Evolutionary conservation across 495 filamentous ascomycete genomes (phyloP), one percentile per base, ranked within the genome.

Genomic region (Cenococcum geophilum): DNA sequence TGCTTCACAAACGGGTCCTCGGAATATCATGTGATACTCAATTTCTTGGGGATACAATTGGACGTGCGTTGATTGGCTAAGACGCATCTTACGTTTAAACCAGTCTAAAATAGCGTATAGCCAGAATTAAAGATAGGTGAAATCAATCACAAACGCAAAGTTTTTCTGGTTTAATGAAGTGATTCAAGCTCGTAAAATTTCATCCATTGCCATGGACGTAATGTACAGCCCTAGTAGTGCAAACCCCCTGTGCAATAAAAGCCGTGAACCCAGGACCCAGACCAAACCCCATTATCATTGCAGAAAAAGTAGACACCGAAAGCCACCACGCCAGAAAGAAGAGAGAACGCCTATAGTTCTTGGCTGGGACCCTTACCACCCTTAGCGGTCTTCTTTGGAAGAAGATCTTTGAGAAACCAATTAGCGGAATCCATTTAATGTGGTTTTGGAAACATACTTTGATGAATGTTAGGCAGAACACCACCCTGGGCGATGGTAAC

Each of bases 401-500:
- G 86, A 49, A 97, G 89, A 78, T 97, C 91, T 96, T 70, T 27
- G 58, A 36, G 32, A 23, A 32, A n/a, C n/a, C n/a, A n/a, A 74
- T 89, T 77, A 86, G 82, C 62, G 45, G 27, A 53, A 61, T 37
- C 34, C 10, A 16, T 49, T 47, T 2, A 27, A 47, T 12, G 32
- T 55, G 47, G 32, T 54, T 22, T 18, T n/a, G n/a, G 45, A 47
- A 20, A 83, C 91, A 67, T 83, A 96, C 91, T 97, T 77, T 95
- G 89, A 82, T 97, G 91, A 66, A 96, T 95, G 84, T 96, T 96
- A 75, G 93, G 93, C 57, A 98, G 83, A 66, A 98, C 93, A 96
- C 93, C 93, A 80, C 93, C 93, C 79, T 97, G 93, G 72, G 93
- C 93, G 71, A 98, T 98, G 74, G 93, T 98, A 79, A 97, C 93